Conservation (phyloP, 169 alveolate genomes). For the Plasmodium knowlesi region DNA sequence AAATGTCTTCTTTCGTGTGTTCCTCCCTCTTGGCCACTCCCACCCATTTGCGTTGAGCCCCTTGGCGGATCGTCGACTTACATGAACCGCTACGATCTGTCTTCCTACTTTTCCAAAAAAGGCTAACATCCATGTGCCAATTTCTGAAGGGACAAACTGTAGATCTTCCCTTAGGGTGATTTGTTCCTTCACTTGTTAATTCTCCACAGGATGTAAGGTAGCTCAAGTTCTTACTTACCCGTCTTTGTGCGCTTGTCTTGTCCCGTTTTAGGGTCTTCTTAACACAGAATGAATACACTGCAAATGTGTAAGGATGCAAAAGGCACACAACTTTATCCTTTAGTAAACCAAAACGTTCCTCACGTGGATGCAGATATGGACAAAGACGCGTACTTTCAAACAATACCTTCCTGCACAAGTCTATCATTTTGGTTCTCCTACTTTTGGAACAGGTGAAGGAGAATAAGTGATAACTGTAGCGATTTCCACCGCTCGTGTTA, state of each 20-base stretch:
- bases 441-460: constrained; percentile 2
- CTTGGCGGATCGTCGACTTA: neutral
- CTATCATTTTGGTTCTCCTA: constrained; percentile 15
- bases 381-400: constrained; percentile 17
- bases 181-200: neutral
- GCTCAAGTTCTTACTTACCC: neutral
- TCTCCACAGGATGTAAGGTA: neutral
- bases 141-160: neutral
- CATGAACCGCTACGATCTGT: neutral
- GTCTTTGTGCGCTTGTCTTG: neutral
- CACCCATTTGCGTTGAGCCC: neutral
- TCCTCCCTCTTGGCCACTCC: neutral
- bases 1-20: neutral
- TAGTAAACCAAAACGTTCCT: neutral
- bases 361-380: constrained; percentile 5
- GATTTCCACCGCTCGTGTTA: neutral
- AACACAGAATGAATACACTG: constrained; percentile 24
- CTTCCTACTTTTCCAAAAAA: neutral
- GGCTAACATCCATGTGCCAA: neutral
- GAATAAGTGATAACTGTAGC: constrained; percentile 5
- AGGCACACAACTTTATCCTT: neutral
- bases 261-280: neutral
- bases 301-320: constrained; percentile 1
- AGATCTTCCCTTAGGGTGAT: neutral
- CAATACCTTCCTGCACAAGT: constrained; percentile 8